Conservation (phyloP, 2,329 filamentous ascomycete species). For the Xylariaceae sp. region DNA sequence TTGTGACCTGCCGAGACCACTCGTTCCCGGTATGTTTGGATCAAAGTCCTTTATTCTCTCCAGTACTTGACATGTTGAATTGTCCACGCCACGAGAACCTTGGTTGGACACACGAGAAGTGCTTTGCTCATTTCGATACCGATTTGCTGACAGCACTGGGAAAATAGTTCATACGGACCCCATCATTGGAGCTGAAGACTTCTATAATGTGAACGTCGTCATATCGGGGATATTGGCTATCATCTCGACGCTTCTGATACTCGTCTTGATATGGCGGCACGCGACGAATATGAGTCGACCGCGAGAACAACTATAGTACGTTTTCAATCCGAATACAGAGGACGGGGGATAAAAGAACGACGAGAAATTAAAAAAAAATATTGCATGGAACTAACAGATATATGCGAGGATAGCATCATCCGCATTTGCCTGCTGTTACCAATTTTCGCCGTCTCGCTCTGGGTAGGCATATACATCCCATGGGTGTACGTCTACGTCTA, state of each 20-base stretch:
- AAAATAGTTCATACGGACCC: slow-evolving; percentile 18
- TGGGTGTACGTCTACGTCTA: slow-evolving; percentile 38
- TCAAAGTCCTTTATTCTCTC: neutral
- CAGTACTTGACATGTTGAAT: no score
- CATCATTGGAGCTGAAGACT: slow-evolving; percentile 18
- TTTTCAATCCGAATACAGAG: neutral
- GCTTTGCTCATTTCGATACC: no score
- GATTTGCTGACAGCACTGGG: slow-evolving; percentile 2
- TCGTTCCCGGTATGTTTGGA: slow-evolving; percentile 13
- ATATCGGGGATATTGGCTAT: slow-evolving; percentile 35
- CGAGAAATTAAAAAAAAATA: neutral
- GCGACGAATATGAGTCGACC: slow-evolving; percentile 40
- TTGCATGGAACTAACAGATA: neutral
- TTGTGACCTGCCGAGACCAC: slow-evolving; percentile 13
- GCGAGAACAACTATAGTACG: slow-evolving; percentile 40
- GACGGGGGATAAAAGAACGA: neutral
- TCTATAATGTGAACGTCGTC: slow-evolving; percentile 35
- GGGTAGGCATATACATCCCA: slow-evolving; percentile 38
- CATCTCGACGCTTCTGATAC: slow-evolving; percentile 31
- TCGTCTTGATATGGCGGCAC: slow-evolving; percentile 34
- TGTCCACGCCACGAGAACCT: no score
- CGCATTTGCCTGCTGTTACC: slow-evolving; percentile 41
- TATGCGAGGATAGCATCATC: slow-evolving; percentile 35
- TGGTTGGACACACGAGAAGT: no score
- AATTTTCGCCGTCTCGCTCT: slow-evolving; percentile 38